Conservation (phyloP, 192 early-diverging fungal genomes). For the Coemansia sp. region DNA sequence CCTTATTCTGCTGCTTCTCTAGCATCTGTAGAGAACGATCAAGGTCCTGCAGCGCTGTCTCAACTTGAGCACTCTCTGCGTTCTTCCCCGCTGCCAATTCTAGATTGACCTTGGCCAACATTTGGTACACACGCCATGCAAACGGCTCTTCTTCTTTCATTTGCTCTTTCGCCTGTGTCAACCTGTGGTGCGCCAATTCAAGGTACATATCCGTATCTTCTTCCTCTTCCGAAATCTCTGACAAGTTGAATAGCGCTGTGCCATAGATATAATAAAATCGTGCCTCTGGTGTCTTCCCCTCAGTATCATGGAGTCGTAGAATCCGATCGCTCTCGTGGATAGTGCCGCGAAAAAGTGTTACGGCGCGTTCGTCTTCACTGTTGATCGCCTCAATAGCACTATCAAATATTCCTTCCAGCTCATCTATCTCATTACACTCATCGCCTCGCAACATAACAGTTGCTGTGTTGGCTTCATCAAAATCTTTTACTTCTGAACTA, state of each 20-base stretch:
- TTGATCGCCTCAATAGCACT: constrained; percentile 35
- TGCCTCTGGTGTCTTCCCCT: constrained; percentile 26
- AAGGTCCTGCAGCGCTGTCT: constrained; percentile 7
- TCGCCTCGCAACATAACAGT: constrained; percentile 47
- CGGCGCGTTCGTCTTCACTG: constrained; percentile 35
- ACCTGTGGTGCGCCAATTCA: constrained; percentile 29
- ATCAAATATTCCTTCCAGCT: constrained; percentile 55
- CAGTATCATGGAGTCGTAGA: constrained; percentile 38
- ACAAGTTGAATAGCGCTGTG: constrained; percentile 53
- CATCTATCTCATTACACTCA: constrained; percentile 52
- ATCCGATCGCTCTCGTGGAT: constrained; percentile 63
- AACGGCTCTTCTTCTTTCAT: constrained; percentile 8
- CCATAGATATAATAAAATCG: constrained; percentile 60
- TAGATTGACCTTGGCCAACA: constrained; percentile 30
- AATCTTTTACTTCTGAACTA: constrained; percentile 29
- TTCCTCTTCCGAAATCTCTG: constrained; percentile 26
- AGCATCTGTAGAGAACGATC: constrained; percentile 9
- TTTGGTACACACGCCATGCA: constrained; percentile 24
- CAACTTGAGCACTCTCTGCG: not conserved
- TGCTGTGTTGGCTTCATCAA: constrained; percentile 41
- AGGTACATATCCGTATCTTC: constrained; percentile 35
- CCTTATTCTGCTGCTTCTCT: not conserved
- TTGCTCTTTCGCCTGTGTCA: constrained; percentile 32
- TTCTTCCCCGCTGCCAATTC: constrained; percentile 15
- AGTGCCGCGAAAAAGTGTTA: constrained; percentile 55